These are phyloP conservation scores for Acanthamoeba castellanii DNA, from an alignment of 208 protist genomes.

Conservation along the genomic window DNA sequence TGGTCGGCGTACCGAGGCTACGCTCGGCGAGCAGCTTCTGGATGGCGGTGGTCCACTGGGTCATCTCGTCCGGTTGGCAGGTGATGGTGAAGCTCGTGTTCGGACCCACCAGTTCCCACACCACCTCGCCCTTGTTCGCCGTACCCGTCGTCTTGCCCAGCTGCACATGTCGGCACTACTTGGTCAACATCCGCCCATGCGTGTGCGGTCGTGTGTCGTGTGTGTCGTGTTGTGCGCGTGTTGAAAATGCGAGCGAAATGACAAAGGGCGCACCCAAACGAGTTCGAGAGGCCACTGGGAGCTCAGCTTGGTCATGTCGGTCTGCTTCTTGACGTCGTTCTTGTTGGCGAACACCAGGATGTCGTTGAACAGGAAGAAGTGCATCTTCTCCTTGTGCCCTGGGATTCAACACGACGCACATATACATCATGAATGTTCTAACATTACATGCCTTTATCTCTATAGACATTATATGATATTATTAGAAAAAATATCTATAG, in stretches of 20 bases:
- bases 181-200: no score
- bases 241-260: neutral
- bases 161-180: no score
- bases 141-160: neutral
- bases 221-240: neutral
- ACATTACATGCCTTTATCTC: neutral
- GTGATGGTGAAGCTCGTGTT: slow-evolving; percentile 51
- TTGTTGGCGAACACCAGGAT: slow-evolving; percentile 17
- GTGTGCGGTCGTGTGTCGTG: neutral
- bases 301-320: slow-evolving; percentile 45
- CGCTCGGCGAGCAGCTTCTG: neutral
- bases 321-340: slow-evolving; percentile 37
- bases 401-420: neutral
- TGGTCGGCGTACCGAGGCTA: neutral
- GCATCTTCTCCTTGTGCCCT: neutral
- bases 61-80: neutral
- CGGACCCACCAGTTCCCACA: neutral
- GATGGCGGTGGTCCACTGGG: neutral
- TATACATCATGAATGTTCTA: neutral
- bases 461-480: no score
- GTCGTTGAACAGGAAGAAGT: slow-evolving; percentile 60
- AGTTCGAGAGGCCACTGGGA: slow-evolving; percentile 21
- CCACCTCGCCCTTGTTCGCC: neutral
- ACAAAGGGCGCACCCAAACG: neutral
- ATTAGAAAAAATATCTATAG: no score